Evolutionary conservation across 2,329 filamentous ascomycete genomes (phyloP), one percentile per base, ranked within the genome.

Genomic region (Penicillium corylophilum): DNA sequence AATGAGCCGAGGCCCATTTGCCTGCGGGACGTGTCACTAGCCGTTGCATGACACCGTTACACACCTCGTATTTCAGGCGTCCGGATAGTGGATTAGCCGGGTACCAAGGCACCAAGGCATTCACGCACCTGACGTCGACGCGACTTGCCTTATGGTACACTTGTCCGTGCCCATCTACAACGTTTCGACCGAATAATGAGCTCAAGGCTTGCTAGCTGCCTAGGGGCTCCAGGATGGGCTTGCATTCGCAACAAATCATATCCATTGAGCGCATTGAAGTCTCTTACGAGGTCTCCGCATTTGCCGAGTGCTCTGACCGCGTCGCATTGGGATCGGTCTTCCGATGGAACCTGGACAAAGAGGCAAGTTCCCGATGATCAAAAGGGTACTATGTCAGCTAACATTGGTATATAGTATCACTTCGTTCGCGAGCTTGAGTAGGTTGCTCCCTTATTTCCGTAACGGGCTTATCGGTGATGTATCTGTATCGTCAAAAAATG

Each of bases 391-490:
- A 41, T 41, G 15, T 15, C 13, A 13, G 5, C 39, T 26, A 26
- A 41, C 39, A 41, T 26, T 9, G 13, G 3, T 20, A 28, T 46
- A 24, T 43, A 57, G 51, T 38, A 33, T 47, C 35, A 39, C 33
- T 47, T 44, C 46, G 5, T 29, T 36, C 35, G 33, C 36, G 43
- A 40, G 41, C 45, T 56, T 51, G 35, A 53, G 56, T 59, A 55
- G 29, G 56, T 59, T 59, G 36, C 42, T 50, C 33, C 47, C 28
- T 43, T 28, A 36, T 44, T 12, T 22, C 36, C 31, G 48, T 47
- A 47, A 44, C 31, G 29, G 47, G 38, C 48, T 54, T 60, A 60
- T 54, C 57, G 44, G 43, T 45, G 35, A 51, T 46, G 51, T 53
- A 52, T 55, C 48, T 45, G 44, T 50, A 41, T 50, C 47, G 46